Evolutionary conservation across 2,329 filamentous ascomycete genomes (phyloP).

Genomic region (Microdochium bolleyi): DNA sequence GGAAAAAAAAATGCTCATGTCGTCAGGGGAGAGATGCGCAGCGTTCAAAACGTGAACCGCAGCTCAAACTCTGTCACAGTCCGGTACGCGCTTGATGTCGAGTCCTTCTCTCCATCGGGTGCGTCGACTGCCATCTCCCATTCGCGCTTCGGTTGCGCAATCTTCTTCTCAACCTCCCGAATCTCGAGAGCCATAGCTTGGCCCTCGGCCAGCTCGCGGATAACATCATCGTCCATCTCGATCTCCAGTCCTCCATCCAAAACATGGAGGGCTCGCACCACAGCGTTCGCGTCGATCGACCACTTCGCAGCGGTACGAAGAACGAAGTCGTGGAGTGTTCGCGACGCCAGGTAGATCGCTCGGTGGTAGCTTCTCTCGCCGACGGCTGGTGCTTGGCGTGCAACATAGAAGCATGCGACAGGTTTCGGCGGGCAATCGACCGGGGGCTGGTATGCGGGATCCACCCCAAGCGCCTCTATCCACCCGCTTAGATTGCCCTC

Average conservation of each 20-base stretch:
- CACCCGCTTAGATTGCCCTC: conserved; percentile 65
- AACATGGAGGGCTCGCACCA: conserved; percentile 65
- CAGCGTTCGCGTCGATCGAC: conserved; percentile 63
- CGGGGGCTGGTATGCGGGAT: conserved; percentile 74
- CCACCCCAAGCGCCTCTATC: conserved; percentile 91
- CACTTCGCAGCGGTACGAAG: conserved; percentile 70
- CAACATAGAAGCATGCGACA: conserved; percentile 84
- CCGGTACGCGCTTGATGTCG: conserved; percentile 19
- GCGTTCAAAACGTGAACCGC: conserved; percentile 34
- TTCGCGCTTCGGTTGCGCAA: conserved; percentile 40
- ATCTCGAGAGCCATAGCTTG: conserved; percentile 83
- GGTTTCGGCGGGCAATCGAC: conserved; percentile 60
- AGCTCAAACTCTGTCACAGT: conserved; percentile 31
- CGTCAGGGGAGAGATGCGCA: background rate
- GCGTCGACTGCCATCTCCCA: conserved; percentile 55
- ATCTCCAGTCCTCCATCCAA: conserved; percentile 71
- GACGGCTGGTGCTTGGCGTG: conserved; percentile 37
- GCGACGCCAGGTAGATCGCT: conserved; percentile 76
- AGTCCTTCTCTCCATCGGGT: conserved; percentile 25
- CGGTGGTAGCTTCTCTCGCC: conserved; percentile 62
- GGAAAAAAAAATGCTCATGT: background rate
- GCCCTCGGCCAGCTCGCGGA: conserved; percentile 76
- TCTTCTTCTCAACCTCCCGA: conserved; percentile 27
- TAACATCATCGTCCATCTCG: conserved; percentile 83
- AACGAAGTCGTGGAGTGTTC: conserved; percentile 68